These are phyloP conservation scores for Talaromyces sp. DNA, from an alignment of 2,329 filamentous ascomycete species.

Conservation along the genomic window DNA sequence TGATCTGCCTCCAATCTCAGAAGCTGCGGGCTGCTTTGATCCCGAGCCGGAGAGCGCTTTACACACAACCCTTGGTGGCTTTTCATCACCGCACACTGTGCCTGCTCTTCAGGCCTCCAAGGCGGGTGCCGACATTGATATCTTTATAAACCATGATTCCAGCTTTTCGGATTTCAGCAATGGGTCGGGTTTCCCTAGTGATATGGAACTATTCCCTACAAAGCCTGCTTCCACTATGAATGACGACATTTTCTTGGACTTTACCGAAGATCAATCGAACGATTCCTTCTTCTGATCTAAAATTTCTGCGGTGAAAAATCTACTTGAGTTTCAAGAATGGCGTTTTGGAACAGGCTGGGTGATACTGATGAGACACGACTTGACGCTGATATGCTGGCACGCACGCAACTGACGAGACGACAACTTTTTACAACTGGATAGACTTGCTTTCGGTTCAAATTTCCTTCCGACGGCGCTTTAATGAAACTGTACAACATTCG, in stretches of 20 bases:
- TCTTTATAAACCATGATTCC: slow-evolving; percentile 34
- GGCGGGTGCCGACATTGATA: slow-evolving; percentile 32
- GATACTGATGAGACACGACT: not conserved
- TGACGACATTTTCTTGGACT: slow-evolving; percentile 33
- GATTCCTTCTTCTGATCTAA: slow-evolving; percentile 6
- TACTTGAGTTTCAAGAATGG: not conserved
- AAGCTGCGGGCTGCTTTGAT: slow-evolving; percentile 24
- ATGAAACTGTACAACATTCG: slow-evolving; percentile 11
- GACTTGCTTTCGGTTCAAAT: slow-evolving; percentile 8
- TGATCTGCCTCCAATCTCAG: slow-evolving; percentile 21
- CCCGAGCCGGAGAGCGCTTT: slow-evolving; percentile 18
- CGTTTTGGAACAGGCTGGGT: not conserved
- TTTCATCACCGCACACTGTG: slow-evolving; percentile 32
- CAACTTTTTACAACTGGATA: not conserved
- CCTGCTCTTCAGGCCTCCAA: slow-evolving; percentile 30
- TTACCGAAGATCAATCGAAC: slow-evolving; percentile 24
- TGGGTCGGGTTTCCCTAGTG: slow-evolving; percentile 26
- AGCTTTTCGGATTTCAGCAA: slow-evolving; percentile 30
- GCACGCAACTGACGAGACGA: not conserved
- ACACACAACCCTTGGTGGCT: slow-evolving; percentile 20
- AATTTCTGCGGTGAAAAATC: slow-evolving; percentile 2
- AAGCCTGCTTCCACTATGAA: slow-evolving; percentile 22
- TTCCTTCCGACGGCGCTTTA: slow-evolving; percentile 9
- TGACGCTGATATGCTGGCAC: not conserved
- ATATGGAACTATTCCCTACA: slow-evolving; percentile 25